Conservation (phyloP, 1,284 basidiomycete genomes). For the Marasmius fiardii region DNA sequence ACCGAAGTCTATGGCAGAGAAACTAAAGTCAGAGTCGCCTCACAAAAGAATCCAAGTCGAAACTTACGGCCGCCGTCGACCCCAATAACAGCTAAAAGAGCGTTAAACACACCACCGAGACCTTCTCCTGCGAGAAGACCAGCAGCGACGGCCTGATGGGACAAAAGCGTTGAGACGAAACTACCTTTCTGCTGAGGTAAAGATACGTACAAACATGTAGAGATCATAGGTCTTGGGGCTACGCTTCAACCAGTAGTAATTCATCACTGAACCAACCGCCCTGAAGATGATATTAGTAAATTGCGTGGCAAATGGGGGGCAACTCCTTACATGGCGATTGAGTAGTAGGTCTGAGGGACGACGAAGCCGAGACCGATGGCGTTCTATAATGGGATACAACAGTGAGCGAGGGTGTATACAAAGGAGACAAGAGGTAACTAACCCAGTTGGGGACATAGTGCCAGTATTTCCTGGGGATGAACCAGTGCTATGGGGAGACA, state of each 20-base stretch:
- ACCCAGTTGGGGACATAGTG: constrained; percentile 59
- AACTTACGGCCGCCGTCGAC: constrained; percentile 45
- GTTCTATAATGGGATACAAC: constrained; percentile 29
- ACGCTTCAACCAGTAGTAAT: constrained; percentile 47
- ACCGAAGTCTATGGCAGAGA: neutral
- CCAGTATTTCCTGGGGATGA: constrained; percentile 53
- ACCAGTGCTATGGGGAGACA: constrained; percentile 32
- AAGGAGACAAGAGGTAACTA: constrained; percentile 4
- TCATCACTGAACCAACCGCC: constrained; percentile 38
- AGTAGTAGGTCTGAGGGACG: constrained; percentile 45
- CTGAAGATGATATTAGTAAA: constrained; percentile 13
- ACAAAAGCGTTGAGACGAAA: too few relatives aligned
- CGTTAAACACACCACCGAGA: constrained; percentile 65
- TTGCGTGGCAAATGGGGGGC: constrained; percentile 16
- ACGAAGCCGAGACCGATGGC: constrained; percentile 58
- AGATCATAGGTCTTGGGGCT: constrained; percentile 46
- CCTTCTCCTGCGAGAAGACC: constrained; percentile 69
- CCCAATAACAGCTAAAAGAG: constrained; percentile 46
- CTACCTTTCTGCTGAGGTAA: constrained; percentile 6
- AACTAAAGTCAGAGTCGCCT: too few relatives aligned
- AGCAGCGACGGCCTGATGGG: constrained; percentile 20
- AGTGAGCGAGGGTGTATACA: neutral
- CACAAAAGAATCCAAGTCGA: constrained; percentile 38
- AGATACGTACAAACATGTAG: constrained; percentile 49
- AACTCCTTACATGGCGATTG: constrained; percentile 43